Evolutionary conservation across 2,329 filamentous ascomycete species (phyloP).

Genomic region (Colletotrichum melonis): DNA sequence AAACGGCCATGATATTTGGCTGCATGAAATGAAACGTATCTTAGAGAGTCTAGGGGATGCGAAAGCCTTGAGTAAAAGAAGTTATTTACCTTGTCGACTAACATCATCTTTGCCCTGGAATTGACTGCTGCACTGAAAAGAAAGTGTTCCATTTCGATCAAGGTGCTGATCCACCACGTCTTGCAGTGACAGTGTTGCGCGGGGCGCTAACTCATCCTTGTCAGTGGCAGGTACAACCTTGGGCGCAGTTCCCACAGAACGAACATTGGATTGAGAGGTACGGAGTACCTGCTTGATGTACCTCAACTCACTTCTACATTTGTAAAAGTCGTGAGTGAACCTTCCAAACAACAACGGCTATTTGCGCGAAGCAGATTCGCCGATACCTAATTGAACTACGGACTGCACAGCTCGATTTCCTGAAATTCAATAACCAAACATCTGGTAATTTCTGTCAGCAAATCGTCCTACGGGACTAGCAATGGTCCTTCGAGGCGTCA

Average conservation of each 20-base stretch:
- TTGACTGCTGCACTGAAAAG: neutral
- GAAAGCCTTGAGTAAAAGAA: slow-evolving; percentile 17
- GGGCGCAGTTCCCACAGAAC: neutral
- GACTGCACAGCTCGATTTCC: neutral
- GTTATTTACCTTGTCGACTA: slow-evolving; percentile 1
- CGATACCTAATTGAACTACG: neutral
- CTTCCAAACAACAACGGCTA: slow-evolving; percentile 1
- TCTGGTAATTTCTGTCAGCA: neutral
- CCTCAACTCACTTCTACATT: neutral
- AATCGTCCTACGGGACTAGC: neutral
- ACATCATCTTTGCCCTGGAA: neutral
- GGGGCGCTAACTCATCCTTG: neutral
- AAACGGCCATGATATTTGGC: slow-evolving; percentile 25
- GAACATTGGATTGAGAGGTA: neutral
- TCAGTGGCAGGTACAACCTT: neutral
- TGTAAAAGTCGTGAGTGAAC: slow-evolving; percentile 1
- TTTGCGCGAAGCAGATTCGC: neutral
- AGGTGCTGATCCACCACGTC: neutral
- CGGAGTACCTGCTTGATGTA: neutral
- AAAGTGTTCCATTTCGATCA: neutral
- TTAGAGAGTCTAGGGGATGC: slow-evolving; percentile 19
- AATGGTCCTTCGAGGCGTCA: slow-evolving; percentile 13
- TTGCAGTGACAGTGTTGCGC: neutral
- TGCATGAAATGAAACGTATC: slow-evolving; percentile 35
- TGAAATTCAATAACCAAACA: neutral